Base-by-base conservation (phyloP, 192 early-diverging fungal genomes). In the Linnemannia elongata region DNA sequence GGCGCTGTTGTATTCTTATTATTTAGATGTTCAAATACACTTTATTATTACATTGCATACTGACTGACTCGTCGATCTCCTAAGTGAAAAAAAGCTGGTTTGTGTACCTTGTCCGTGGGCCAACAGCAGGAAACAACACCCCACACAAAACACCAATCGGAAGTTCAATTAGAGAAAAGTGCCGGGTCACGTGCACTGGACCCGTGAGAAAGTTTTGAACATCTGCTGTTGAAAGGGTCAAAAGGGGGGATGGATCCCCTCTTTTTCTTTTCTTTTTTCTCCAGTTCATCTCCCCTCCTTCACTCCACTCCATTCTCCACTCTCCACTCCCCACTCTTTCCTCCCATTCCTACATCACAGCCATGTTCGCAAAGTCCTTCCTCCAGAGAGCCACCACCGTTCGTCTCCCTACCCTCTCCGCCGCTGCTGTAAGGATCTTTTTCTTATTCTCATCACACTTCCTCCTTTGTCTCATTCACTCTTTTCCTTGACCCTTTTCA, bases 351-450 rank as follows among this genome's bases (percentile, higher is more conserved):
- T 22, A 27, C 22, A 60, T 39, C n/a, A 44, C 42, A 42, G 44
- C 27, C 74, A 86, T 86, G 84, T 81, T 86, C 49, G 84, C 84
- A 47, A 86, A 86, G 84, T 81, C 84, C 27, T 86, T 86, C 68
- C 74, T 86, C 75, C 84, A 86, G 75, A 75, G 84, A 35, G 84
- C 84, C 47, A 72, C 77, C 70, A 78, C 57, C 60, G 47, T 79
- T 36, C 78, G 78, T 76, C 69, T 86, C 24, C 84, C 84, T 15
- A 76, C 79, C 70, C 63, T 86, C 55, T 74, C 84, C 72, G 74
- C 78, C 69, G 77, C 84, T 35, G 84, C 84, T 81, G 84, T 86
- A 86, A 27, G 70, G 20, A 17, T 38, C 69, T 41, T 77, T 38
- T 15, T 22, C 20, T 45, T 30, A 35, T 30, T 42, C 30, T 17